Evolutionary conservation across 495 filamentous ascomycete genomes (phyloP), one percentile per base, ranked within the genome.

Genomic region (Penicillium robsamsonii): DNA sequence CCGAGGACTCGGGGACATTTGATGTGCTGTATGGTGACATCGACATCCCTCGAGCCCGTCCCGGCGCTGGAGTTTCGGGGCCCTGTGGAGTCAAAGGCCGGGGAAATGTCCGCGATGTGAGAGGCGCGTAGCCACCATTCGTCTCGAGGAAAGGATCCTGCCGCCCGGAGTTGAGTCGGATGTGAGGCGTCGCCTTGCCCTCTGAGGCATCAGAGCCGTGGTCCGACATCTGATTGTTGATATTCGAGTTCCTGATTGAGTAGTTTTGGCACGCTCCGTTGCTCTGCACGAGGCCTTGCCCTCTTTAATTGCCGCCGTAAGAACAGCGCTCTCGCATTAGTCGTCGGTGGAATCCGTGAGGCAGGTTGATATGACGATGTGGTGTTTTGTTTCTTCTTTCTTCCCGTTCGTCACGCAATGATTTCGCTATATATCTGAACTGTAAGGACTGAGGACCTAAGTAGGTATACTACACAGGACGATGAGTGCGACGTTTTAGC

Each of bases 151-250:
- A 73, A 7, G 81, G 73, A 58, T 85, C 75, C 51, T 82, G 75
- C 40, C 70, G 74, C 13, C 77, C 82, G 13, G 81, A 84, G 56
- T 87, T 87, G 30, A 87, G 75, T 45, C 79, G 76, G 44, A 87
- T 80, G 55, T 85, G 84, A 56, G 81, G 81, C 61, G 72, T 62
- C 20, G 53, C 58, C 22, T 33, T 50, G 35, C 31, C 52, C 37
- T 57, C 46, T 1, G 57, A 48, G 4, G 48, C 29, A 22, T 62
- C 53, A 15, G 57, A 58, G 40, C 48, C 54, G 40, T 60, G 57
- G 46, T 65, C 62, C 44, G 65, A 61, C 59, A 68, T 68, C 35
- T 57, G 43, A 43, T 52, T 7, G 40, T 2, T 8, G 20, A 11
- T 29, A 6, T 25, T 22, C 22, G 10, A 54, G 13, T 18, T 29